phyloP scores from a whole-genome alignment of 805 yeast species.

The Candida sakaeoensis region DNA sequence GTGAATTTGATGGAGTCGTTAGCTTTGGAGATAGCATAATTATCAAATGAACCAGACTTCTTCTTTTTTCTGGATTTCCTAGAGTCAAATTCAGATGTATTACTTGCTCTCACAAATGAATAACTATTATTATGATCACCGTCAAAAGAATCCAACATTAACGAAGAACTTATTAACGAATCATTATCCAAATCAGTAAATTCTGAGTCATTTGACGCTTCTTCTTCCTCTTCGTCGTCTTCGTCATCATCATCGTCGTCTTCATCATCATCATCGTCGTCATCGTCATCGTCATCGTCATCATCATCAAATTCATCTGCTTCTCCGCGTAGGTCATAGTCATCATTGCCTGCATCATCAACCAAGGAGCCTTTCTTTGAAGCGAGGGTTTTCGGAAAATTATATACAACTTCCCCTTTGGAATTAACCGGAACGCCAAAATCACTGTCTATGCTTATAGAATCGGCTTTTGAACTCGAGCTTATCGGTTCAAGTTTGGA shows the following conservation, averaged over 20 bases:
- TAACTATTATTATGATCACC: conserved; percentile 14
- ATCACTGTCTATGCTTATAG: conserved; percentile 26
- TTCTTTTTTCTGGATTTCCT: conserved; percentile 18
- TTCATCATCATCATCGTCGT: no score
- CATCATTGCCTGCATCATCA: conserved; percentile 16
- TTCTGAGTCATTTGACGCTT: conserved; percentile 36
- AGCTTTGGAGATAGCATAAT: conserved; percentile 10
- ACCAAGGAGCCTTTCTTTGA: conserved; percentile 16
- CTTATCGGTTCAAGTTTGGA: neutral
- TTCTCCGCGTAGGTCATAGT: no score
- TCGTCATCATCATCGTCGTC: conserved; percentile 17
- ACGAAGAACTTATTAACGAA: conserved; percentile 28
- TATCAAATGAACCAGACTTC: conserved; percentile 15
- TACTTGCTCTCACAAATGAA: conserved; percentile 15
- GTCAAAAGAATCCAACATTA: conserved; percentile 21
- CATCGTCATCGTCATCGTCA: conserved; percentile 23
- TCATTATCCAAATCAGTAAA: conserved; percentile 42
- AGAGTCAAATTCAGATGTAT: conserved; percentile 11
- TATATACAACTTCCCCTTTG: conserved; percentile 14
- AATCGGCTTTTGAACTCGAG: conserved; percentile 15
- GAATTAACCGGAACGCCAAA: conserved; percentile 26
- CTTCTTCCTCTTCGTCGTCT: conserved; percentile 26
- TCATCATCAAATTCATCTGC: no score
- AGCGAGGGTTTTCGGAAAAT: conserved; percentile 10
- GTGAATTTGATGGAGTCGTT: conserved; percentile 2